A percentile compares a stretch with the other conserved stretches of the same genome.
phyloP scores from a whole-genome alignment of 1,139 yeast species.

The Schwanniomyces etchellsii region DNA sequence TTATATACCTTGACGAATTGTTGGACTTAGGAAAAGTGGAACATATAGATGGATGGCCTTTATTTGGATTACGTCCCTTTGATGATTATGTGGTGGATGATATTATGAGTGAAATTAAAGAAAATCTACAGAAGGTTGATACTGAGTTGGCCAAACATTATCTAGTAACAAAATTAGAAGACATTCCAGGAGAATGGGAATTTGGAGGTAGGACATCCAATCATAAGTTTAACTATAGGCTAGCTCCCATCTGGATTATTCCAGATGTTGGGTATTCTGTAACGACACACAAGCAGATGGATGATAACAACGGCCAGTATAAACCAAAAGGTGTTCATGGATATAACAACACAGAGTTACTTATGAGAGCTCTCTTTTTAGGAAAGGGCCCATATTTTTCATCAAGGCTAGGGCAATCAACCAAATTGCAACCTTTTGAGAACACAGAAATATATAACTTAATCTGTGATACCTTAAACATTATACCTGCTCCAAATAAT shows the following conservation, averaged over 20 bases:
- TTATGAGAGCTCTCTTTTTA: conserved; percentile 79
- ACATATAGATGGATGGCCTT: conserved; percentile 85
- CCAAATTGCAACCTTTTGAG: conserved; percentile 54
- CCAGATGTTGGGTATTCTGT: conserved; percentile 79
- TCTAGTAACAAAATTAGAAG: conserved; percentile 48
- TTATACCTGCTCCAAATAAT: conserved; percentile 55
- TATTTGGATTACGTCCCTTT: conserved; percentile 67
- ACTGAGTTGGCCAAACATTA: conserved; percentile 27
- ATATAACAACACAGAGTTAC: conserved; percentile 65
- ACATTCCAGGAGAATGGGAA: conserved; percentile 58
- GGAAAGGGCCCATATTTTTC: conserved; percentile 78
- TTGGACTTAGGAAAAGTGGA: conserved; percentile 50
- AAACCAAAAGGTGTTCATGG: conserved; percentile 80
- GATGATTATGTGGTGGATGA: conserved; percentile 19
- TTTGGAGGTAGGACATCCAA: conserved; percentile 50
- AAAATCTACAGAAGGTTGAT: conserved; percentile 19
- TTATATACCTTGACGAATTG: conserved; percentile 65
- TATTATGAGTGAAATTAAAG: conserved; percentile 13
- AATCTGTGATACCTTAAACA: conserved; percentile 60
- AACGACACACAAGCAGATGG: conserved; percentile 58
- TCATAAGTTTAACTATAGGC: conserved; percentile 48
- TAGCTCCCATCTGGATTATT: conserved; percentile 82
- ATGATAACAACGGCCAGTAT: conserved; percentile 44
- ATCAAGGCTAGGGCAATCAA: conserved; percentile 15
- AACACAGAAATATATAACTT: conserved; percentile 73